phyloP scores from a whole-genome alignment of 371 early-diverging fungal species.

The Saksenaea oblongispora region DNA sequence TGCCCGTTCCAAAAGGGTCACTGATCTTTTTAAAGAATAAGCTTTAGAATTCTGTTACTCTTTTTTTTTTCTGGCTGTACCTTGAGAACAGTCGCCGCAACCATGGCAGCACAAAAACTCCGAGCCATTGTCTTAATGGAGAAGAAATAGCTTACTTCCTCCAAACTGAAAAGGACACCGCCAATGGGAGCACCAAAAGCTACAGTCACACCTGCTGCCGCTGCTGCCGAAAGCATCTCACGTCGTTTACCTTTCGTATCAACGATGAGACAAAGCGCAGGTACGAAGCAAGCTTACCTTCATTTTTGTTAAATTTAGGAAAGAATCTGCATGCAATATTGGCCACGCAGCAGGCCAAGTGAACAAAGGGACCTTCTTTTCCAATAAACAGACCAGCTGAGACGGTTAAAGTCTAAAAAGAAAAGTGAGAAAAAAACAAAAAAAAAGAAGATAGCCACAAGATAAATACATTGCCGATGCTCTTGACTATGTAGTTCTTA shows the following conservation, averaged over 20 bases:
- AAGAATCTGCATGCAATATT: conserved; percentile 83
- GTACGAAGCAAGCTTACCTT: conserved; percentile 48
- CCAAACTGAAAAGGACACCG: conserved; percentile 86
- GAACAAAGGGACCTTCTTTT: conserved; percentile 96
- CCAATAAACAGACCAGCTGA: conserved; percentile 86
- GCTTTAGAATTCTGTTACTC: neutral
- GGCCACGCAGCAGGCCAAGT: conserved; percentile 89
- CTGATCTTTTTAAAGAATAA: conserved; percentile 51
- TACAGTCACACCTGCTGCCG: conserved; percentile 92
- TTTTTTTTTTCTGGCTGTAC: conserved; percentile 40
- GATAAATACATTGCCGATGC: conserved; percentile 71
- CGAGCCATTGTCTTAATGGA: conserved; percentile 91
- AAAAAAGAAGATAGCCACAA: conserved; percentile 34
- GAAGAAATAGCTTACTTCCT: conserved; percentile 92
- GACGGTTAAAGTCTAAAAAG: conserved; percentile 65
- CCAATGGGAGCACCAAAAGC: conserved; percentile 94
- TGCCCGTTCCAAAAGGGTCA: conserved; percentile 90
- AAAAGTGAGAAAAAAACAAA: conserved; percentile 6
- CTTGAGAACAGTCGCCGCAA: conserved; percentile 83
- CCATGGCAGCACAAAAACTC: conserved; percentile 88
- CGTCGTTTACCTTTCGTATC: conserved; percentile 56
- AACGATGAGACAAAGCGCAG: neutral
- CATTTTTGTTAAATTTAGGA: conserved; percentile 81
- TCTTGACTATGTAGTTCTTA: conserved; percentile 85
- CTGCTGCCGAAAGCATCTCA: conserved; percentile 86